Conservation (phyloP, 331 rosid genomes). For the Acacia pycnantha region DNA sequence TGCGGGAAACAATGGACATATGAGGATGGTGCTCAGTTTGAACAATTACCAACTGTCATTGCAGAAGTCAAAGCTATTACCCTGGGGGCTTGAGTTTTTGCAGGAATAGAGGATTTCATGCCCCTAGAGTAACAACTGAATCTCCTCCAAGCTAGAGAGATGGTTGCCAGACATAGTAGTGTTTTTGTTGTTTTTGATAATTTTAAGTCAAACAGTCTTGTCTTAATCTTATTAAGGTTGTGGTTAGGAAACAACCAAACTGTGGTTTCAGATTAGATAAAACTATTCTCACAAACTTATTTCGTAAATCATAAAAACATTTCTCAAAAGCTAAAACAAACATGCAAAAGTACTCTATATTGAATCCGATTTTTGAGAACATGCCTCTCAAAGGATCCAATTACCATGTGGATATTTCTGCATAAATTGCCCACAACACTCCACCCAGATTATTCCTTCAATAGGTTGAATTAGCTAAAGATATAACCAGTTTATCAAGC, state of each 20-base stretch:
- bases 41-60: not conserved
- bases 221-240: too few species aligned
- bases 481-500: not conserved
- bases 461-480: not conserved
- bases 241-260: too few species aligned
- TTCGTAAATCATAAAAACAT: too few species aligned
- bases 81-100: not conserved
- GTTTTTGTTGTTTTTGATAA: not conserved
- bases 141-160: not conserved
- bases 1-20: too few species aligned
- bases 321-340: too few species aligned
- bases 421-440: not conserved
- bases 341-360: too few species aligned
- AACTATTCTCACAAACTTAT: fast-evolving
- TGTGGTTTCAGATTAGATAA: too few species aligned
- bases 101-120: not conserved
- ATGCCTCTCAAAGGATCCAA: not conserved
- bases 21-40: too few species aligned
- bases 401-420: not conserved
- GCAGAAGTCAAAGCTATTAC: not conserved
- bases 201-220: not conserved
- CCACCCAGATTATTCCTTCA: not conserved
- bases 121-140: not conserved
- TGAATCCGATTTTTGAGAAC: not conserved
- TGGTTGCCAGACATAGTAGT: not conserved